Percentiles rank a stretch among this genome's conserved stretches.
Conservation (phyloP, 441 rosid species). For the Brassica balearica region DNA sequence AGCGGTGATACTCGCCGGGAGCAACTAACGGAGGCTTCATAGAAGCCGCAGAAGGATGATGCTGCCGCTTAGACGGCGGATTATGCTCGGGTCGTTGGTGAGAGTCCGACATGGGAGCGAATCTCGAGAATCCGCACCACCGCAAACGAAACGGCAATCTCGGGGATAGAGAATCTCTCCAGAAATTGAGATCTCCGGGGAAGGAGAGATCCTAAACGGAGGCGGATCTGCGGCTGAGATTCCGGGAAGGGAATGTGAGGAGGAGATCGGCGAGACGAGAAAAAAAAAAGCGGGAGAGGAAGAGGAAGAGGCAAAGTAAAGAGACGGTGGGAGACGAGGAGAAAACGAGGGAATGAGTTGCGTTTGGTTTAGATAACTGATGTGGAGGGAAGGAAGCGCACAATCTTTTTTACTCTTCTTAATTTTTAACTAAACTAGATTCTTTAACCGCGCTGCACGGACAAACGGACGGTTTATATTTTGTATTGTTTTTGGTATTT, state of each 20-base stretch:
- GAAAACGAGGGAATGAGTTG: slow-evolving; percentile 69
- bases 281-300: slow-evolving; percentile 58
- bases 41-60: slow-evolving; percentile 57
- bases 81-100: slow-evolving; percentile 47
- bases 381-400: slow-evolving; percentile 74
- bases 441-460: no score
- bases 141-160: slow-evolving; percentile 23
- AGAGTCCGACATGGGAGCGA: slow-evolving; percentile 60
- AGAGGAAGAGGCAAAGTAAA: slow-evolving; percentile 11
- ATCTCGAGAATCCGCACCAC: slow-evolving; percentile 21
- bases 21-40: slow-evolving; percentile 70
- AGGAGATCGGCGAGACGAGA: slow-evolving; percentile 39
- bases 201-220: slow-evolving; percentile 25
- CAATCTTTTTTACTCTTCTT: slow-evolving; percentile 8
- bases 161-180: background rate
- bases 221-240: slow-evolving; percentile 18
- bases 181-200: slow-evolving; percentile 31
- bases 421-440: no score
- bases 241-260: slow-evolving; percentile 48
- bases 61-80: slow-evolving; percentile 49
- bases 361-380: slow-evolving; percentile 81
- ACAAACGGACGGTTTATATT: no score
- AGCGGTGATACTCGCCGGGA: slow-evolving; percentile 80
- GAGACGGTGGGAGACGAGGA: slow-evolving; percentile 50
- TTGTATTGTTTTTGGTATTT: no score